Evolutionary conservation across 441 rosid genomes (phyloP), one percentile per base, ranked within the genome.

Genomic region (Adansonia gregorii): DNA sequence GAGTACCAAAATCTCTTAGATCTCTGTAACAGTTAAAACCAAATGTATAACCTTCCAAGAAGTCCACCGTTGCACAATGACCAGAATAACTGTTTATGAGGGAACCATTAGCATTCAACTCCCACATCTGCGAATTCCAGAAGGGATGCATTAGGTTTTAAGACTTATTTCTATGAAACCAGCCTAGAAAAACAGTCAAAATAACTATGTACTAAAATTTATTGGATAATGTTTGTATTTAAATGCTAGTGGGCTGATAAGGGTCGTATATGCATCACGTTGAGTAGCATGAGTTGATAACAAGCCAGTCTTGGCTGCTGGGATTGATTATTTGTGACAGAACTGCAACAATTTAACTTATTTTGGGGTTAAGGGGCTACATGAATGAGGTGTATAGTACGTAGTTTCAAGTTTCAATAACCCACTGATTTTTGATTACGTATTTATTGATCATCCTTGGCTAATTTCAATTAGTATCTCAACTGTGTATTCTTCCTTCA

Each of bases 31-130:
- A 31, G 39, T 52, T 14, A 5, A 63, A 17, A 9, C 45, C 54
- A 73, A 45, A n/a, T 43, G 45, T 17, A 49, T 78, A 73, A 95
- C 97, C 91, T 82, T 88, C 70, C 55, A 81, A 79, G 73, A 79
- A 85, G 39, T 84, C 83, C 60, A 89, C 80, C n/a, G 80, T 74
- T 0, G 95, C 99, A 39, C 99, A 93, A 8, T 90, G 94, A 79
- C 98, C 97, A 6, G 97, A 91, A 56, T 93, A 92, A 70, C 88
- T 91, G 82, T 87, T 95, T 60, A 78, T 45, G 9, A 95, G 88
- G 35, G 91, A 83, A 79, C 97, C 99, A 39, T 87, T 84, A 66
- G 76, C 68, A 74, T 82, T 87, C 60, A 91, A 83, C 84, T 90
- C 87, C 99, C 99, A 95, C 92, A 88, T 87, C 98, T 93, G 88